Evolutionary conservation across 306 rosid genomes (phyloP).

Genomic region (Casuarina glauca): DNA sequence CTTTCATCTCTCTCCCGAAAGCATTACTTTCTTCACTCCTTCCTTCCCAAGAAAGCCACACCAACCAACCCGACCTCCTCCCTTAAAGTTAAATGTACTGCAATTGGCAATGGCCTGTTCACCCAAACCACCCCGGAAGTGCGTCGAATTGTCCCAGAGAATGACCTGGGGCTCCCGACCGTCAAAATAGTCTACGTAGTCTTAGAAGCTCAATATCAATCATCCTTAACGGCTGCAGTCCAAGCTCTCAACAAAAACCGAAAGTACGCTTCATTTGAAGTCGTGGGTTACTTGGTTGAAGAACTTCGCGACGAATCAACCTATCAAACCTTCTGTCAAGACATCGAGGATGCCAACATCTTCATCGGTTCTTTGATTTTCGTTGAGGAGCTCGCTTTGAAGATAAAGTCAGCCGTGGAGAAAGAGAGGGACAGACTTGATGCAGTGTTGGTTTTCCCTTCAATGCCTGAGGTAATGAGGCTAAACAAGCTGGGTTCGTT

Average conservation of each 20-base stretch:
- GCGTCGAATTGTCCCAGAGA: slow-evolving; percentile 79
- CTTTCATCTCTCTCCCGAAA: slow-evolving; percentile 65
- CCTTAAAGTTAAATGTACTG: slow-evolving; percentile 66
- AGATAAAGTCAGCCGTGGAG: slow-evolving; percentile 84
- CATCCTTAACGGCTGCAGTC: slow-evolving; percentile 83
- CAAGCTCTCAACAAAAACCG: slow-evolving; percentile 52
- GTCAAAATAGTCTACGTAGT: slow-evolving; percentile 91
- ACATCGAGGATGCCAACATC: slow-evolving; percentile 82
- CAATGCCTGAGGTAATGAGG: slow-evolving; percentile 99
- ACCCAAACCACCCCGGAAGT: slow-evolving; percentile 93
- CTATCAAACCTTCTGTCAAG: slow-evolving; percentile 66
- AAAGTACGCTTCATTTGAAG: slow-evolving; percentile 63
- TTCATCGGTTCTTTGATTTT: slow-evolving; percentile 94
- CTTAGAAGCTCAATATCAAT: slow-evolving; percentile 96
- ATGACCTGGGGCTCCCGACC: slow-evolving; percentile 54
- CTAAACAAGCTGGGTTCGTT: slow-evolving; percentile 86
- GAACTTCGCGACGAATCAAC: slow-evolving; percentile 72
- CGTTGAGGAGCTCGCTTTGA: slow-evolving; percentile 92
- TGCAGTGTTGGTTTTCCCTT: slow-evolving; percentile 94
- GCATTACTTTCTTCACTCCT: slow-evolving; percentile 82
- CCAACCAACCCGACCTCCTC: slow-evolving; percentile 40
- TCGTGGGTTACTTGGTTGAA: slow-evolving; percentile 92
- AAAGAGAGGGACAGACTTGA: slow-evolving; percentile 84
- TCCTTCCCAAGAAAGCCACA: slow-evolving; percentile 66
- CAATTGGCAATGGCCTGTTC: slow-evolving; percentile 88